Evolutionary conservation across 2,329 filamentous ascomycete species (phyloP).

Genomic region (Rhynchosporium graminicola): DNA sequence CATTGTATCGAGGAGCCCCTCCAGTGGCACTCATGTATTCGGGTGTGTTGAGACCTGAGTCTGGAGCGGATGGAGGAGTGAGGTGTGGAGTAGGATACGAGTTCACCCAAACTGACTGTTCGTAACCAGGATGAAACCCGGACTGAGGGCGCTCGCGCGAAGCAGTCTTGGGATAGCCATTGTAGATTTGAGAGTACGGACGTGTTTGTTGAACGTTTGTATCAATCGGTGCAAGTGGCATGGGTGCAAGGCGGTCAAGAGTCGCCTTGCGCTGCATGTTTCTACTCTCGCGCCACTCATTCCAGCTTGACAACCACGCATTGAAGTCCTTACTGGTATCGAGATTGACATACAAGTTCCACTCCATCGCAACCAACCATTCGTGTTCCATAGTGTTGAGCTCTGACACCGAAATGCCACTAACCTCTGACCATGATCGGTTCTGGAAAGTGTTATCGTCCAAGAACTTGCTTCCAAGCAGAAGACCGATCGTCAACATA

Average conservation of each 20-base stretch:
- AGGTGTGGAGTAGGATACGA: conserved; percentile 42
- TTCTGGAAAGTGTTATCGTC: conserved; percentile 82
- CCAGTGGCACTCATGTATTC: conserved; percentile 51
- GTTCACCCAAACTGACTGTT: conserved; percentile 40
- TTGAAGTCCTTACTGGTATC: conserved; percentile 62
- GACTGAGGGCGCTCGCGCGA: conserved; percentile 37
- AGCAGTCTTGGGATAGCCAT: conserved; percentile 51
- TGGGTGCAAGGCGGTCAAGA: conserved; percentile 44
- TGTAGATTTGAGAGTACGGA: conserved; percentile 43
- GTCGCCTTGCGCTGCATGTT: conserved; percentile 42
- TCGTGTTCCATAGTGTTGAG: conserved; percentile 68
- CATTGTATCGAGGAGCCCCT: conserved; percentile 52
- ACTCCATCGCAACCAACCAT: conserved; percentile 68
- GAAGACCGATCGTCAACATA: conserved; percentile 67
- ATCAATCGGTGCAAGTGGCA: conserved; percentile 51
- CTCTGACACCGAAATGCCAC: conserved; percentile 67
- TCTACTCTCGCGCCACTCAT: conserved; percentile 55
- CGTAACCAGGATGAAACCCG: conserved; percentile 37
- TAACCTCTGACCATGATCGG: conserved; percentile 75
- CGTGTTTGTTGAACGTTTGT: conserved; percentile 58
- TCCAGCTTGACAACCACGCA: conserved; percentile 67
- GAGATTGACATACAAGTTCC: conserved; percentile 69
- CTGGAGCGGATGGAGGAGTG: conserved; percentile 55
- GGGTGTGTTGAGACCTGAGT: conserved; percentile 55
- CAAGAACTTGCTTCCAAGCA: conserved; percentile 75